Conservation (phyloP, 257 asterid genomes). For the Fraxinus cuspidata region DNA sequence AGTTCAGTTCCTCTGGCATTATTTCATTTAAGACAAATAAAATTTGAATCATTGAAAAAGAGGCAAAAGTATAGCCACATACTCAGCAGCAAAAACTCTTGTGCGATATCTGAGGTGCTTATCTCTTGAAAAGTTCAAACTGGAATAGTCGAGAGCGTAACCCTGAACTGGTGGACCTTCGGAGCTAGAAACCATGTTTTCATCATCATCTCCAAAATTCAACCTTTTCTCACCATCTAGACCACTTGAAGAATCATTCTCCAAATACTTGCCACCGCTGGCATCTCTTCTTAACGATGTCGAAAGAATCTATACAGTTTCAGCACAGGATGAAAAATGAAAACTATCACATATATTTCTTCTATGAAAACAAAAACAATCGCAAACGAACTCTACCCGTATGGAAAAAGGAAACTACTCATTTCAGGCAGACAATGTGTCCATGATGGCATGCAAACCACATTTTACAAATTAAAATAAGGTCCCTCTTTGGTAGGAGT, state of each 20-base stretch:
- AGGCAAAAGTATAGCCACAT: conserved; percentile 36
- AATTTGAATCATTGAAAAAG: background rate
- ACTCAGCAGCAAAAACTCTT: conserved; percentile 98
- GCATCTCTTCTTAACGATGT: conserved; percentile 65
- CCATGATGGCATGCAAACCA: background rate
- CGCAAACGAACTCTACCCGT: background rate
- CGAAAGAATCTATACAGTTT: conserved; percentile 66
- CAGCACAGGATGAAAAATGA: conserved; percentile 4
- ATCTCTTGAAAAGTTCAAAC: conserved; percentile 58
- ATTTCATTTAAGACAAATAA: conserved; percentile 15
- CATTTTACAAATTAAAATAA: background rate
- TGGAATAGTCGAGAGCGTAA: conserved; percentile 47
- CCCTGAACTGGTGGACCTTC: conserved; percentile 38
- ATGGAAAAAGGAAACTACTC: conserved; percentile 10
- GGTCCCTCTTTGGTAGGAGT: background rate
- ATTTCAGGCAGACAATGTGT: background rate
- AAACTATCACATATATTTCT: background rate
- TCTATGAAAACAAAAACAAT: conserved; percentile 13
- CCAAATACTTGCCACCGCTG: conserved; percentile 41
- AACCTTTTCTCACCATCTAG: conserved; percentile 55
- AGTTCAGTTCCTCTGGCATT: conserved; percentile 1
- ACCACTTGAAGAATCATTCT: conserved; percentile 61
- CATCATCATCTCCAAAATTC: conserved; percentile 74
- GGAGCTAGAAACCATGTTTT: conserved; percentile 89
- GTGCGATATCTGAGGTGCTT: conserved; percentile 98